Conservation (phyloP, 192 early-diverging fungal genomes). For the Coemansia sp. region DNA sequence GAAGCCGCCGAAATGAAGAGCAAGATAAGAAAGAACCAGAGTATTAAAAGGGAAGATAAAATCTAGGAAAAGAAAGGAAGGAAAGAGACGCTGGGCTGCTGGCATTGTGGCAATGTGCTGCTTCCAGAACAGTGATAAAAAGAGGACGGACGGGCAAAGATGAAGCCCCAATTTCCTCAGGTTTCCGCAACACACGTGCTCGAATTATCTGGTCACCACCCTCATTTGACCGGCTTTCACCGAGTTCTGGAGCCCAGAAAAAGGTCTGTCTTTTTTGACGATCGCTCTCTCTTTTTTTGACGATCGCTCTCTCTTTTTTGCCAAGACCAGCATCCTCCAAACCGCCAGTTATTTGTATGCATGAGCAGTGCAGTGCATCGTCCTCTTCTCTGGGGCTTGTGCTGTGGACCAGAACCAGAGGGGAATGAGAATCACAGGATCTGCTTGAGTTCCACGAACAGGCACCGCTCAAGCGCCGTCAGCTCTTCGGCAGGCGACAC, state of each 20-base stretch:
- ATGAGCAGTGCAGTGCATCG: too few species aligned
- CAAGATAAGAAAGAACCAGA: not conserved
- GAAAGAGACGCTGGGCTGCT: not conserved
- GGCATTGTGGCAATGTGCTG: not conserved
- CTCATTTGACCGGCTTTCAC: too few species aligned
- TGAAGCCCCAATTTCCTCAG: too few species aligned
- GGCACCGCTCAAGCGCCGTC: constrained; percentile 36
- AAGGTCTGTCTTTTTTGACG: too few species aligned
- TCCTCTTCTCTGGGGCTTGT: too few species aligned
- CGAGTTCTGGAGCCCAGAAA: too few species aligned
- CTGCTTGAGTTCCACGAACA: constrained; percentile 35
- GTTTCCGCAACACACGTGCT: constrained; percentile 8
- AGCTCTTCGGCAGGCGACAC: constrained; percentile 33
- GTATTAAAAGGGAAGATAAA: not conserved
- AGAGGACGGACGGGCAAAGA: too few species aligned
- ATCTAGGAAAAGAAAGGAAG: not conserved
- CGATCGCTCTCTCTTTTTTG: not conserved
- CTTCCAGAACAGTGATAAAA: not conserved
- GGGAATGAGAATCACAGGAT: not conserved
- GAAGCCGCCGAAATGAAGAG: not conserved
- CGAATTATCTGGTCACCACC: not conserved
- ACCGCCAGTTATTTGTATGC: not conserved
- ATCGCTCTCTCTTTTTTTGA: too few species aligned
- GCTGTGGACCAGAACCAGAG: not conserved
- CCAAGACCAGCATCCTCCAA: not conserved